Conservation (phyloP, 345 rosid species). For the Bruguiera gymnorhiza region DNA sequence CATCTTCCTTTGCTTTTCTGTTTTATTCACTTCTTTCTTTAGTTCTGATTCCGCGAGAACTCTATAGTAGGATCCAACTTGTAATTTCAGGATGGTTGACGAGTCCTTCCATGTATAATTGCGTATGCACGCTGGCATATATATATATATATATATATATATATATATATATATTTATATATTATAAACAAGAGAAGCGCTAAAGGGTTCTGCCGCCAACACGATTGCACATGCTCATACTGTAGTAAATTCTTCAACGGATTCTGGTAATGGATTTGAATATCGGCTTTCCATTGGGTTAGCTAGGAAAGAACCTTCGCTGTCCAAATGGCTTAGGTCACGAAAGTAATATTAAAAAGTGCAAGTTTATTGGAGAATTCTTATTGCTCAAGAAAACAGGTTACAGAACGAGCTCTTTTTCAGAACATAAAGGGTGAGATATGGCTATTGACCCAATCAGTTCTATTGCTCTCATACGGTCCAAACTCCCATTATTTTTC, state of each 20-base stretch:
- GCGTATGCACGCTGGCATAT: too few relatives aligned
- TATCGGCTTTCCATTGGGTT: background rate
- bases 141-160: too few relatives aligned
- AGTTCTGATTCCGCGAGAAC: background rate
- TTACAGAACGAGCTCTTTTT: too few relatives aligned
- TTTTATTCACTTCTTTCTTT: background rate
- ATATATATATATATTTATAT: accelerated
- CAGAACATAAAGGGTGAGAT: too few relatives aligned
- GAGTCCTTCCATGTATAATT: too few relatives aligned
- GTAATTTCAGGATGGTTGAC: too few relatives aligned
- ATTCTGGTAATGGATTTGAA: background rate
- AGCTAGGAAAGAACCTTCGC: constrained; percentile 16
- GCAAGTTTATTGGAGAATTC: background rate
- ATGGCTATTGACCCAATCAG: too few relatives aligned
- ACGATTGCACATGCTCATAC: constrained; percentile 28
- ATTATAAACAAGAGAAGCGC: background rate
- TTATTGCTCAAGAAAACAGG: constrained; percentile 14
- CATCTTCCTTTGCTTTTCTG: background rate
- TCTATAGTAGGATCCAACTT: too few relatives aligned
- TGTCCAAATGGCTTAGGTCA: constrained; percentile 27
- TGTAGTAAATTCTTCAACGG: background rate
- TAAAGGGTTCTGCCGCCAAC: background rate
- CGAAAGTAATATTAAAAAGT: constrained; percentile 4
- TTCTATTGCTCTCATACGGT: too few relatives aligned
- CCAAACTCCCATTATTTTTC: too few relatives aligned